Base-by-base conservation (phyloP, 805 yeast genomes). In the Metschnikowia dekortorum region DNA sequence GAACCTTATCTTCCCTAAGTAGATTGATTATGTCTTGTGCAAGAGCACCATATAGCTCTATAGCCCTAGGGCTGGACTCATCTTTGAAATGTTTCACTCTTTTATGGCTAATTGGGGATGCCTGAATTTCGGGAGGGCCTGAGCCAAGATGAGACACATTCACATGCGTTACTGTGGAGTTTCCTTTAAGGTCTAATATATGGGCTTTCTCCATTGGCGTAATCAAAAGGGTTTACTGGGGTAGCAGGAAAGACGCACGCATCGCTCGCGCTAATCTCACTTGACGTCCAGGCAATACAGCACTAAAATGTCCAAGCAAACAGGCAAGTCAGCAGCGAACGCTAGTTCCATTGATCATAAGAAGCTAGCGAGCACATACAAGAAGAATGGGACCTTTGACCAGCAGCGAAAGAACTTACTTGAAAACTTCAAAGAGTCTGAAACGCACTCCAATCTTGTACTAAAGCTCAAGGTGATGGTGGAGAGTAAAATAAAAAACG, bases 341-440 rank as follows among this genome's bases (percentile, higher is more conserved):
- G 18, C n/a, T 8, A 22, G 38, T 26, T 6, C 22, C 8, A 31
- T 52, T 10, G 69, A 73, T 51, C 74, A 79, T 31, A 70, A 69
- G 41, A 70, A 70, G 31, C 61, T 80, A 14, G 64, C 74, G 1
- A 64, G 63, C 1, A 61, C 66, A 11, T 80, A 74, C 61, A 80
- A 80, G 61, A 74, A 74, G 51, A 68, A 70, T 39, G 84, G 84
- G 0, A 49, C 68, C 1, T 80, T 80, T 54, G 84, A 80, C 56
- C 58, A 66, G 28, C 75, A 72, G 49, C 57, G 84, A 39, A 71
- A 67, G 50, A 55, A 59, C 6, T 63, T 79, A 8, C 59, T 79
- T 22, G 76, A 75, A 30, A 66, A 71, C 49, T 80, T 80, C 63
- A 66, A 67, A 49, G 59, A 63, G 40, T 66, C 73, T 4, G 73